These are phyloP conservation scores for Yamadazyma endophytica DNA, from an alignment of 805 yeast species.

Conservation along the genomic window DNA sequence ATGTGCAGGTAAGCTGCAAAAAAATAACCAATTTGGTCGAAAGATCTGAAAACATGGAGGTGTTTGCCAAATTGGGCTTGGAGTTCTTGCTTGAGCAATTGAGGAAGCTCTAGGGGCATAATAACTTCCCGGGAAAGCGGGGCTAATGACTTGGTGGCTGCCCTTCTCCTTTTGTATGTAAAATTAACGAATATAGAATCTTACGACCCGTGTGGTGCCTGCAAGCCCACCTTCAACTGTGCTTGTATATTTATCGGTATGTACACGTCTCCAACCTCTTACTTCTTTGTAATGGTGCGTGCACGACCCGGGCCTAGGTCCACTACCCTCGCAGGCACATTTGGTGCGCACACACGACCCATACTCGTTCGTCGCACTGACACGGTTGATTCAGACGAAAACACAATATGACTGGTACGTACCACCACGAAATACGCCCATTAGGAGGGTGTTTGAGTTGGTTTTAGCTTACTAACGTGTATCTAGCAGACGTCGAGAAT, in stretches of 20 bases:
- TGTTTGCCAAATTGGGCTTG: conserved; percentile 67
- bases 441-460: background rate
- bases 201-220: too few relatives aligned
- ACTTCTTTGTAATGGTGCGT: too few relatives aligned
- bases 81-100: conserved; percentile 53
- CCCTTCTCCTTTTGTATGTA: too few relatives aligned
- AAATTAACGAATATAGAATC: too few relatives aligned
- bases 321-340: too few relatives aligned
- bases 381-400: conserved; percentile 8
- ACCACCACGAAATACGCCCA: background rate
- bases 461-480: conserved; percentile 3
- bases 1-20: conserved; percentile 45
- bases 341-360: conserved; percentile 2
- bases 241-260: too few relatives aligned
- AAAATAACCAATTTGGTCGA: conserved; percentile 45
- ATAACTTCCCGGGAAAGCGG: too few relatives aligned
- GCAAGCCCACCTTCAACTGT: too few relatives aligned
- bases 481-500: conserved; percentile 13
- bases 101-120: conserved; percentile 13
- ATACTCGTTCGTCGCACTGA: too few relatives aligned
- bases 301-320: too few relatives aligned
- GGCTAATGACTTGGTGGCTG: too few relatives aligned
- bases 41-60: conserved; percentile 68
- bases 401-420: conserved; percentile 15
- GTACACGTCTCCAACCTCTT: too few relatives aligned